A percentile compares a stretch with the other conserved stretches of the same genome.
Evolutionary conservation across 208 protist species (phyloP).

Genomic region (Endotrypanum monterogeii): DNA sequence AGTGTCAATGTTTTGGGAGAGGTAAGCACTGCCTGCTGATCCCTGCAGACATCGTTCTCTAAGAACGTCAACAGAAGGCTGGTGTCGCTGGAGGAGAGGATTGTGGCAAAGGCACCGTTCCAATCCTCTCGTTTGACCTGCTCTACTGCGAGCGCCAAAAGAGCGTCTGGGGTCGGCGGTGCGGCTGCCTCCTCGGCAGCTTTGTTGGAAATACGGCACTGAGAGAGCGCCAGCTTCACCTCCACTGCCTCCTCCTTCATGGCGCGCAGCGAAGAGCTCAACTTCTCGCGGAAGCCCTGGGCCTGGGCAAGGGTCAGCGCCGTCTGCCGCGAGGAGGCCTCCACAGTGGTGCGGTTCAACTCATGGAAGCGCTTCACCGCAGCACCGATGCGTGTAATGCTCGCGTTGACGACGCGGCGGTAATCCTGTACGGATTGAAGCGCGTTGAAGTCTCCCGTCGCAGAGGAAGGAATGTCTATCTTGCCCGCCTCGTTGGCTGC

Average conservation of each 20-base stretch:
- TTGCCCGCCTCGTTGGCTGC: conserved; percentile 60
- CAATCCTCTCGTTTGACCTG: conserved; percentile 71
- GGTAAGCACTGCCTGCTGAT: conserved; percentile 60
- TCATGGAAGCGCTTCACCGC: conserved; percentile 38
- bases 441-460: conserved; percentile 49
- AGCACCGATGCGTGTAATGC: conserved; percentile 48
- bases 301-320: conserved; percentile 32
- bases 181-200: conserved; percentile 15
- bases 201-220: conserved; percentile 26
- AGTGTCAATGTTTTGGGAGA: conserved; percentile 64
- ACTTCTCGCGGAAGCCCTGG: conserved; percentile 35
- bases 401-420: conserved; percentile 53
- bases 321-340: conserved; percentile 37
- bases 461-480: conserved; percentile 41
- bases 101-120: conserved; percentile 65
- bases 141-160: conserved; percentile 57
- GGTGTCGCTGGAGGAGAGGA: conserved; percentile 74
- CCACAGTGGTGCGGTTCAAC: conserved; percentile 38
- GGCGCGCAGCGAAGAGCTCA: conserved; percentile 43
- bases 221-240: conserved; percentile 39
- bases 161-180: conserved; percentile 57
- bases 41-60: conserved; percentile 67
- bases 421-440: conserved; percentile 66
- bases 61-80: conserved; percentile 81
- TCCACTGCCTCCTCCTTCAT: conserved; percentile 59